Percentiles rank a stretch among this genome's conserved stretches.
Evolutionary conservation across 768 basidiomycete genomes (phyloP).

Genomic region (Polyporus arcularius): DNA sequence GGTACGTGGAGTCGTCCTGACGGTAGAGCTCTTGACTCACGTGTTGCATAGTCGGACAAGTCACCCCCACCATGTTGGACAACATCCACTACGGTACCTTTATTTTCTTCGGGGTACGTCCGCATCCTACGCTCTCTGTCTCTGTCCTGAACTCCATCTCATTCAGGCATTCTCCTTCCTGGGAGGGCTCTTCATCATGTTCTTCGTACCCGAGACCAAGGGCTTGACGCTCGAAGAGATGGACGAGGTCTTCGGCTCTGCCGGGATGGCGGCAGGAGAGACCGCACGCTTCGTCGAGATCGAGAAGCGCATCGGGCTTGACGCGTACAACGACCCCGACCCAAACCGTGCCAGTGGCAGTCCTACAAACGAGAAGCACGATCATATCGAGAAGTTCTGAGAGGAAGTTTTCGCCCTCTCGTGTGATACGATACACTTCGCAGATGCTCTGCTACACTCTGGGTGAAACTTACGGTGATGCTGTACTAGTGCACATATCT

Average conservation of each 20-base stretch:
- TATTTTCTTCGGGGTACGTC: conserved; percentile 69
- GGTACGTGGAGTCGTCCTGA: conserved; percentile 36
- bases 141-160: not conserved
- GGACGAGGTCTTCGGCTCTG: conserved; percentile 73
- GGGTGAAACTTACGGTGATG: not conserved
- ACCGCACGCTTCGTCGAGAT: conserved; percentile 50
- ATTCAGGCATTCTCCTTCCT: conserved; percentile 62
- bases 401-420: no score
- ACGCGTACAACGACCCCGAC: conserved; percentile 30
- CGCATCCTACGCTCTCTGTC: not conserved
- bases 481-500: not conserved
- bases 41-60: conserved; percentile 48
- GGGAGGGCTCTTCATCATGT: conserved; percentile 65
- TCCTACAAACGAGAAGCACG: conserved; percentile 6
- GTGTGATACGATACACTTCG: not conserved
- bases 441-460: not conserved
- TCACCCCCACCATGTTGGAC: conserved; percentile 73
- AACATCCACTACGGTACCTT: conserved; percentile 71
- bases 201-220: conserved; percentile 77
- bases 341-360: conserved; percentile 10
- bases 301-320: conserved; percentile 64
- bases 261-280: conserved; percentile 59
- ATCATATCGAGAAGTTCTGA: conserved; percentile 13
- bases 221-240: conserved; percentile 76
- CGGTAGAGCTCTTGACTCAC: not conserved